phyloP scores from a whole-genome alignment of 2,329 filamentous ascomycete species.

The Kalmusia sp. region DNA sequence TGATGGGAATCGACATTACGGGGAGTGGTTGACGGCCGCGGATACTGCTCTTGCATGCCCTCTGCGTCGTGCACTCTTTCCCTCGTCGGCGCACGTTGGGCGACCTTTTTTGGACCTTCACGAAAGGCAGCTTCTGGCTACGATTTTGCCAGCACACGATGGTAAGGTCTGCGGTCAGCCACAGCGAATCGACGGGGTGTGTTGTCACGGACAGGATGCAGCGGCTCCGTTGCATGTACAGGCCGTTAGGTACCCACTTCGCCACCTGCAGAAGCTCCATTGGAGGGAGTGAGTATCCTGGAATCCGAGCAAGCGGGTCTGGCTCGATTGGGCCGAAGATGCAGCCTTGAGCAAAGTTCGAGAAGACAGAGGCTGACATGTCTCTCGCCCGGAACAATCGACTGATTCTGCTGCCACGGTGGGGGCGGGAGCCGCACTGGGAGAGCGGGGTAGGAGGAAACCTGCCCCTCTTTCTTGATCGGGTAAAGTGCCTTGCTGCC shows the following conservation, averaged over 20 bases:
- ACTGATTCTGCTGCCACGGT: neutral
- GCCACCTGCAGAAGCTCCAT: constrained; percentile 11
- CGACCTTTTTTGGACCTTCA: neutral
- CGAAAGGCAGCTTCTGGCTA: neutral
- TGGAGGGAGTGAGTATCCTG: constrained; percentile 13
- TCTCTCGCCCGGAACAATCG: neutral
- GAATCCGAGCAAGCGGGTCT: constrained; percentile 2
- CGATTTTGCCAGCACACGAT: neutral
- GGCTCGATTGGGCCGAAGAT: neutral
- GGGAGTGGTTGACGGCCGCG: too few relatives aligned
- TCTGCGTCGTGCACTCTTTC: too few relatives aligned
- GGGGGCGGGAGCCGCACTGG: constrained; percentile 3
- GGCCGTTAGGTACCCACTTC: neutral
- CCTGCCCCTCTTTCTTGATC: constrained; percentile 2
- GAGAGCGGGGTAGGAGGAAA: constrained; percentile 11
- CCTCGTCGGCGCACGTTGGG: too few relatives aligned
- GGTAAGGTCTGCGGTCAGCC: neutral
- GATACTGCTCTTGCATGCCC: too few relatives aligned
- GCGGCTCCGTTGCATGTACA: constrained; percentile 10
- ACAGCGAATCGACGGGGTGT: constrained; percentile 20
- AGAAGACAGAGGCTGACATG: neutral
- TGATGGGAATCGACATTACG: too few relatives aligned
- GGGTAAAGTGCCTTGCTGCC: neutral
- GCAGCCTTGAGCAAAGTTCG: neutral
- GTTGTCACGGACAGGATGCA: constrained; percentile 25